Base-by-base conservation (phyloP, 495 filamentous ascomycete species). In the Lasiosphaeriaceae sp. region DNA sequence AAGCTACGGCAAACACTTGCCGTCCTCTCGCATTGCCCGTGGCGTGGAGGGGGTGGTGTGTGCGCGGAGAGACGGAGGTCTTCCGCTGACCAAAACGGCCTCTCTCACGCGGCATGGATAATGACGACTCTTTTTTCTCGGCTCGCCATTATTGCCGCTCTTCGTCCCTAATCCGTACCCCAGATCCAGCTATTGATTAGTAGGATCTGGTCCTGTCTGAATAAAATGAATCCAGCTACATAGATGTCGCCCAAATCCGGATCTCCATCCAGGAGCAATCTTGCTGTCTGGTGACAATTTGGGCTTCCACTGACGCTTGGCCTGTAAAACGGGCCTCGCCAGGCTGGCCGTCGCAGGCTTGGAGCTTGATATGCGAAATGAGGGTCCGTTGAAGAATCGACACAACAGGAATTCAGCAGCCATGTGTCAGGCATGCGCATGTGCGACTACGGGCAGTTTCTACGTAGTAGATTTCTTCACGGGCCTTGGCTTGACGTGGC, bases 271-370 rank as follows among this genome's bases (percentile, higher is more conserved):
- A 45, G 29, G 24, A 44, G 50, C 50, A 23, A 29, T 50, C 19
- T 59, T 53, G 24, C 20, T 16, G 26, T 43, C 45, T 46, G 9
- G 51, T 44, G 44, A 47, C 24, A 48, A 22, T 2, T 44, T 44
- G 24, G 20, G 48, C 21, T 23, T 54, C 26, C 45, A 37, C n/a
- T 31, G 58, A 49, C 62, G 65, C 60, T 58, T 63, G 67, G 67
- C 60, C 65, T 52, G 50, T 23, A 60, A 22, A 61, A 67, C 50
- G 54, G 67, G 67, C 60, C 66, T 58, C 53, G 26, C 24, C n/a
- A 29, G 52, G 41, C 16, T 23, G 29, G n/a, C n/a, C n/a, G n/a
- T n/a, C 19, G 39, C 11, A 50, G 41, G 16, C 46, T 50, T 51
- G 22, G 19, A 57, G 44, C 29, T 51, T 55, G 49, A 58, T 34